Evolutionary conservation across 1,284 basidiomycete genomes (phyloP).

Genomic region (Macrocybe sp.): DNA sequence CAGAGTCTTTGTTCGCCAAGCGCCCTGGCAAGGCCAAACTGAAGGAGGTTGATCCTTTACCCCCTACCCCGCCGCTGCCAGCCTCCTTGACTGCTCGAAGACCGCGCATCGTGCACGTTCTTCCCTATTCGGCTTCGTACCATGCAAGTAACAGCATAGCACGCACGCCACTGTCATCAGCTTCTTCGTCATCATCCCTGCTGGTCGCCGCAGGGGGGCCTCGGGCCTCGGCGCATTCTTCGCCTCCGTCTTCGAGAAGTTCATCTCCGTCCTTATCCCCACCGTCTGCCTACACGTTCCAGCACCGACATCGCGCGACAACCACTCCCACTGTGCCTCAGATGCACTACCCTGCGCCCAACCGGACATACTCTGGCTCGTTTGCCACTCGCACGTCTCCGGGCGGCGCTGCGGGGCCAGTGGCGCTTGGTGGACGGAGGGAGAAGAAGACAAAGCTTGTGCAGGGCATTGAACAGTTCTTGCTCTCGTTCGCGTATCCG

Average conservation of each 20-base stretch:
- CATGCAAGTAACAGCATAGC: not conserved
- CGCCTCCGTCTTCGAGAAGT: no score
- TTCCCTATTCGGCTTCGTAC: constrained; percentile 13
- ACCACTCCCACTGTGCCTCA: no score
- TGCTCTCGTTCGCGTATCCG: constrained; percentile 27
- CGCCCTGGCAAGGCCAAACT: not conserved
- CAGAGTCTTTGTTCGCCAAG: not conserved
- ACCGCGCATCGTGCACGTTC: constrained; percentile 22
- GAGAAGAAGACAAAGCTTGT: constrained; percentile 23
- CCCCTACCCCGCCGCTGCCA: constrained; percentile 6
- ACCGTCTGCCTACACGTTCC: no score
- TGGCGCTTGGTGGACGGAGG: not conserved
- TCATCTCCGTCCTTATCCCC: no score
- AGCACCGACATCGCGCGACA: no score
- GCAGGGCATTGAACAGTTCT: constrained; percentile 30
- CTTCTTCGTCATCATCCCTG: not conserved
- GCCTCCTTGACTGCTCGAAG: not conserved
- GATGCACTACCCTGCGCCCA: not conserved
- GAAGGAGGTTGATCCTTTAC: not conserved
- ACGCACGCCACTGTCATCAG: not conserved
- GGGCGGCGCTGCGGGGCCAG: not conserved
- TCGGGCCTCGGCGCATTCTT: no score
- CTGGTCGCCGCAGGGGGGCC: not conserved
- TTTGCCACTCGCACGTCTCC: not conserved
- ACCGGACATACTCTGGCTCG: not conserved